These are phyloP conservation scores for Agrocybe chaxingu DNA, from an alignment of 768 basidiomycete species.

Conservation along the genomic window DNA sequence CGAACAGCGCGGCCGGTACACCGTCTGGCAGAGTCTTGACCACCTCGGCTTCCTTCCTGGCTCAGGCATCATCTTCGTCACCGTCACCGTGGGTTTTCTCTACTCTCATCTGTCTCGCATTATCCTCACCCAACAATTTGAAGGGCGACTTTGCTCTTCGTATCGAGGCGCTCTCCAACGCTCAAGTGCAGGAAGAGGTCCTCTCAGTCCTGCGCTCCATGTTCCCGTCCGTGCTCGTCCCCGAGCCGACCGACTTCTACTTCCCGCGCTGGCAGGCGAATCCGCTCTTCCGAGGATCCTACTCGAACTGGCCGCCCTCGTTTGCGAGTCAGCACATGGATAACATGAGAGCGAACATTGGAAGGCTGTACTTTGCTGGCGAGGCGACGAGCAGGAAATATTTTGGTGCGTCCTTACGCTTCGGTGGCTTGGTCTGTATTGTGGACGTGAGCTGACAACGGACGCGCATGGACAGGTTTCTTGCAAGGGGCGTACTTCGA, in stretches of 20 bases:
- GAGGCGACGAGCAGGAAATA: constrained; percentile 58
- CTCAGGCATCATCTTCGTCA: constrained; percentile 54
- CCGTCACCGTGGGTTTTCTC: constrained; percentile 35
- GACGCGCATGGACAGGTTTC: constrained; percentile 34
- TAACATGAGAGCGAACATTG: constrained; percentile 54
- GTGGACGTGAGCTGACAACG: not conserved
- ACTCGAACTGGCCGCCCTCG: constrained; percentile 68
- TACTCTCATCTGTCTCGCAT: not conserved
- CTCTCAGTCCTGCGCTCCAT: constrained; percentile 55
- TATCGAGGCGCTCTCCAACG: constrained; percentile 48
- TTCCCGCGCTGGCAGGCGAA: constrained; percentile 54
- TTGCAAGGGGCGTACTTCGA: constrained; percentile 60
- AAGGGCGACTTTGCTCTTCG: constrained; percentile 63
- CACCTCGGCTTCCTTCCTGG: constrained; percentile 55
- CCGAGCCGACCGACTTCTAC: constrained; percentile 53
- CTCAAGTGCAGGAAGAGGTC: constrained; percentile 48
- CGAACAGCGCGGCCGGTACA: constrained; percentile 55
- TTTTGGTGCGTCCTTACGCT: constrained; percentile 33
- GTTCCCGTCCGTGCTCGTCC: constrained; percentile 53
- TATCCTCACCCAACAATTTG: not conserved
- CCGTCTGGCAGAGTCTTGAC: constrained; percentile 68
- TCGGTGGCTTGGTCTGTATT: not conserved
- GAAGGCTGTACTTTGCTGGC: constrained; percentile 58
- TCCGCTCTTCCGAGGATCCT: constrained; percentile 55
- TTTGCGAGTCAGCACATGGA: constrained; percentile 52